Conservation (phyloP, 352 stramenopile genomes). For the Globisporangium spiculum region DNA sequence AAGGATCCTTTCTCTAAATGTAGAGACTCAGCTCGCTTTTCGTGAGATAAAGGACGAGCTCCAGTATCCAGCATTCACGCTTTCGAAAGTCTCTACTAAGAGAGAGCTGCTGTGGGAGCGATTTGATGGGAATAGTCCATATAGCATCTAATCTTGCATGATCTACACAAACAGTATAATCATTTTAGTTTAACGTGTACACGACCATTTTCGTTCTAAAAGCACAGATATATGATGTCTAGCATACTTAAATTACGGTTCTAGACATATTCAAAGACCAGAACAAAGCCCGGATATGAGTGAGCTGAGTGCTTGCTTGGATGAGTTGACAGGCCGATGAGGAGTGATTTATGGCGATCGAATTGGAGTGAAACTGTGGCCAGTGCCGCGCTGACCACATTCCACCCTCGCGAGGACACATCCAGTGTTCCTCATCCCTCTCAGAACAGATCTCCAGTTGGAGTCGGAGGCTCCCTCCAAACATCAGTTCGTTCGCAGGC, state of each 20-base stretch:
- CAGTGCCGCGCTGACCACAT: neutral
- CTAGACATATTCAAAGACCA: neutral
- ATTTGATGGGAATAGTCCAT: no score
- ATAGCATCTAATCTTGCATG: no score
- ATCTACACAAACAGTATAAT: no score
- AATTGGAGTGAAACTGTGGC: neutral
- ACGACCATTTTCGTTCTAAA: no score
- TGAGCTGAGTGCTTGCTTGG: neutral
- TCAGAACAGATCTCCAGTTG: neutral
- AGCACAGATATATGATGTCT: no score
- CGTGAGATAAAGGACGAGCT: no score
- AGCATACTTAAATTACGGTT: neutral
- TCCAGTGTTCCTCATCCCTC: neutral
- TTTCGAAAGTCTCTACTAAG: no score
- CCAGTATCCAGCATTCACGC: no score
- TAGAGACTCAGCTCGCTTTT: no score
- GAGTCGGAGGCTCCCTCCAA: neutral
- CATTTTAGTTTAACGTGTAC: no score
- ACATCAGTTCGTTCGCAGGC: neutral
- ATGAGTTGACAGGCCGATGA: neutral
- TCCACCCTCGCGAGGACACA: conserved; percentile 1
- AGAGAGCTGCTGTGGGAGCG: no score
- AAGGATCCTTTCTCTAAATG: no score
- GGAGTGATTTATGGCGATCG: neutral
- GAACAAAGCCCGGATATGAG: neutral